Evolutionary conservation across 2,329 filamentous ascomycete species (phyloP).

Genomic region (Nothomitra cinnamomea): DNA sequence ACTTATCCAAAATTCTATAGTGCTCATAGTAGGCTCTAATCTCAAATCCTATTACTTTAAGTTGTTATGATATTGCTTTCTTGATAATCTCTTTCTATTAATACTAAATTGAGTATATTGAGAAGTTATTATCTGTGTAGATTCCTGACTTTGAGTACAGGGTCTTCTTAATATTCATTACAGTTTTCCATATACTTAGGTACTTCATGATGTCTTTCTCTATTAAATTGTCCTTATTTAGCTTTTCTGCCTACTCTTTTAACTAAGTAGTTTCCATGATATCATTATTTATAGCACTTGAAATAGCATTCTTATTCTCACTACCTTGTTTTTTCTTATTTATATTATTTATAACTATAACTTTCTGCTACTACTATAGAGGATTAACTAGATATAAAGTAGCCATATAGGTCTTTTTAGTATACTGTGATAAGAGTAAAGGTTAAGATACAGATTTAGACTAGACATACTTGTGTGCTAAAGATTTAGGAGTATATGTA

Average conservation of each 20-base stretch:
- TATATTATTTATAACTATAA: conserved; percentile 7
- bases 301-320: conserved; percentile 9
- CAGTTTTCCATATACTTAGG: neutral
- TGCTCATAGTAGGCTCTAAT: neutral
- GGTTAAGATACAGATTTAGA: conserved; percentile 6
- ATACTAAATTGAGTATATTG: neutral
- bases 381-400: conserved; percentile 7
- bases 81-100: neutral
- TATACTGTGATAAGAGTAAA: conserved; percentile 7
- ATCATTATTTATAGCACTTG: neutral
- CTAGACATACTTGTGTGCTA: neutral
- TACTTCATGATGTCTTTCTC: neutral
- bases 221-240: neutral
- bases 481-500: neutral
- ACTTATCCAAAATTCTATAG: neutral
- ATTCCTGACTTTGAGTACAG: neutral
- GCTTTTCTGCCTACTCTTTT: neutral
- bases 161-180: neutral
- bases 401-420: conserved; percentile 9
- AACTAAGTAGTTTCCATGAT: neutral
- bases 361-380: conserved; percentile 7
- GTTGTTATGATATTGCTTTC: neutral
- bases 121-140: neutral
- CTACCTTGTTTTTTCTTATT: conserved; percentile 9
- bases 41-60: neutral